Conservation (phyloP, 2,329 filamentous ascomycete genomes). For the Talaromyces sp. region DNA sequence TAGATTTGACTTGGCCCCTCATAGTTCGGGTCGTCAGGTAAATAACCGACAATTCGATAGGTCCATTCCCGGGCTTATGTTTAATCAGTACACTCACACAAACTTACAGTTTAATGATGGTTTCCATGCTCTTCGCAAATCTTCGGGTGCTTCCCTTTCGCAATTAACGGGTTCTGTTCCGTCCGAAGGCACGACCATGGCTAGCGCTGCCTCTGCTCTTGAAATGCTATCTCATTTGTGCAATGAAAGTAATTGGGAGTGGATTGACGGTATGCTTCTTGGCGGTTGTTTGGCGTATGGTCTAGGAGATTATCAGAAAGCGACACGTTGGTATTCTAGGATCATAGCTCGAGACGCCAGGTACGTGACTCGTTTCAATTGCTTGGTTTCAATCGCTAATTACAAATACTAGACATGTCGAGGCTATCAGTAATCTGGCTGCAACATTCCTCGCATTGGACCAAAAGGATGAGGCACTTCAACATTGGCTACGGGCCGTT, state of each 20-base stretch:
- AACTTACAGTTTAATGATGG: background rate
- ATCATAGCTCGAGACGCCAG: constrained; percentile 56
- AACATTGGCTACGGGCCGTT: constrained; percentile 80
- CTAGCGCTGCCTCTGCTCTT: constrained; percentile 61
- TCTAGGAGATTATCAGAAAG: constrained; percentile 72
- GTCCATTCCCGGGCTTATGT: constrained; percentile 2
- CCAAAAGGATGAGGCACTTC: constrained; percentile 75
- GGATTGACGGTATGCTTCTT: constrained; percentile 88
- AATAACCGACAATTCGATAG: constrained; percentile 7
- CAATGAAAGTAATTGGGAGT: constrained; percentile 74
- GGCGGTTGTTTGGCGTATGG: constrained; percentile 90
- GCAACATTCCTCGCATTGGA: constrained; percentile 81
- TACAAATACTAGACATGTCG: constrained; percentile 63
- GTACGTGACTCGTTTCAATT: constrained; percentile 33
- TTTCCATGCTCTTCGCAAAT: constrained; percentile 13
- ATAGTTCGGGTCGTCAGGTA: constrained; percentile 1
- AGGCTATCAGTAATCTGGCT: constrained; percentile 89
- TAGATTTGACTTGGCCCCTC: constrained; percentile 30
- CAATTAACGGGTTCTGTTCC: constrained; percentile 29
- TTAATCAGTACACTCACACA: background rate
- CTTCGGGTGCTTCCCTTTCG: constrained; percentile 29
- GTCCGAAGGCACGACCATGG: constrained; percentile 41
- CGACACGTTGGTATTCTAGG: constrained; percentile 48
- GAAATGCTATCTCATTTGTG: constrained; percentile 69
- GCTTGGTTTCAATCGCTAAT: background rate